Evolutionary conservation across 305 asterid species (phyloP), one percentile per base, ranked within the genome.

Genomic region (Fraxinus latifolia): DNA sequence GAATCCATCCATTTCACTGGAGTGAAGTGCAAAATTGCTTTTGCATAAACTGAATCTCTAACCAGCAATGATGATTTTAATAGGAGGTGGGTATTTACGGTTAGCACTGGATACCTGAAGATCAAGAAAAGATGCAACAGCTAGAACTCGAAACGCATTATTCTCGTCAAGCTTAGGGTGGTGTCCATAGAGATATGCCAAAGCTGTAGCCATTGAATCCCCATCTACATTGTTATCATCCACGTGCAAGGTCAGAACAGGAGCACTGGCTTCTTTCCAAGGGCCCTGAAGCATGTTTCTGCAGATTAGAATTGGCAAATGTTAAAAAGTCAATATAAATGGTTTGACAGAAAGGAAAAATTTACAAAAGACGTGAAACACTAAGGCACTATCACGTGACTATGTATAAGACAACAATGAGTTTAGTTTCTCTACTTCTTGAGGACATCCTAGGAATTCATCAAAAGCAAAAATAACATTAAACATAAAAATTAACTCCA

Each of bases 211-310:
- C 85, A 93, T 90, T 47, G 98, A 96, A 87, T 94, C 97, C 79
- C 90, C 90, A 74, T 92, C 91, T 31, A 96, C 97, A 88, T 96
- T 94, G 76, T 84, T 90, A 83, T 96, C 99, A 85, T 96, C 99
- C 84, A 96, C 95, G 14, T 88, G 90, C 91, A 94, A 89, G 70
- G 91, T 94, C 91, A 96, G 88, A 74, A 91, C 85, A 44, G 97
- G 93, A 55, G 98, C 92, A 83, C 90, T 96, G 82, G 97, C 98
- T 86, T 94, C 98, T 88, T 89, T 96, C 99, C 98, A 96, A 1
- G 99, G 99, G 27, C 98, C 98, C 84, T 94, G 97, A 83, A 96
- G 97, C 99, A 96, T 96, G 82, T 90, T 96, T 90, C 99, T 96
- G 90, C 84, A 86, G 83, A 82, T 78, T 85, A 27, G 17, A 17